phyloP scores from a whole-genome alignment of 2,329 filamentous ascomycete species.

The Pseudogymnoascus sp. region DNA sequence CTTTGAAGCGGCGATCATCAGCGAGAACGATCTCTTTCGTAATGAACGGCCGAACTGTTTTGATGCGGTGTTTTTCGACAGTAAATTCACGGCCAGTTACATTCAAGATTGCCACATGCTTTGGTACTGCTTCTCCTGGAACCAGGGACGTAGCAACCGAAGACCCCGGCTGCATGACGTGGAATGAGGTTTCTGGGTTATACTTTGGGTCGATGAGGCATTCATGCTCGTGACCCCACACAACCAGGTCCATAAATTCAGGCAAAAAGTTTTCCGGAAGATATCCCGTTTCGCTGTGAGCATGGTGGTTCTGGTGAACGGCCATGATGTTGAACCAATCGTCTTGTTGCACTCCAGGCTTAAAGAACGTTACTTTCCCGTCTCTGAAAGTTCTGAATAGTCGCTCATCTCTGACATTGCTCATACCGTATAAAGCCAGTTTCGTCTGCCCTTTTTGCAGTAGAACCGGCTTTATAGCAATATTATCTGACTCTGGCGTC shows the following conservation, averaged over 20 bases:
- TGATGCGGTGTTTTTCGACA: slow-evolving; percentile 72
- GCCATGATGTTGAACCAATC: slow-evolving; percentile 97
- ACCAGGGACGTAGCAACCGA: slow-evolving; percentile 91
- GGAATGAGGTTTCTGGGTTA: slow-evolving; percentile 83
- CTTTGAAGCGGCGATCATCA: slow-evolving; percentile 67
- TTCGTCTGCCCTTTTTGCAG: slow-evolving; percentile 92
- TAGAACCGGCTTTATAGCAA: slow-evolving; percentile 82
- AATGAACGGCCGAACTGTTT: slow-evolving; percentile 83
- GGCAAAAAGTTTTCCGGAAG: slow-evolving; percentile 89
- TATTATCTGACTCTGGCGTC: slow-evolving; percentile 86
- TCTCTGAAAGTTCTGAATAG: slow-evolving; percentile 91
- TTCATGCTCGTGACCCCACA: slow-evolving; percentile 98
- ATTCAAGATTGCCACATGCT: slow-evolving; percentile 80
- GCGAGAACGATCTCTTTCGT: slow-evolving; percentile 73
- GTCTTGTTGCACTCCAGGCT: slow-evolving; percentile 65
- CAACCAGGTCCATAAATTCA: slow-evolving; percentile 79
- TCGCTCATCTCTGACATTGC: slow-evolving; percentile 91
- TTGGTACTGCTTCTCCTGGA: slow-evolving; percentile 80
- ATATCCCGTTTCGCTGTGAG: slow-evolving; percentile 87
- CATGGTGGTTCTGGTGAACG: slow-evolving; percentile 93
- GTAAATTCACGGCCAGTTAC: slow-evolving; percentile 77
- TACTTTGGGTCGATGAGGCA: slow-evolving; percentile 77
- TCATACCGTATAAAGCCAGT: slow-evolving; percentile 85
- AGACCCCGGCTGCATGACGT: slow-evolving; percentile 95
- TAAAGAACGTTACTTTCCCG: slow-evolving; percentile 88